Base-by-base conservation (phyloP, 2,329 filamentous ascomycete genomes). In the Rhynchosporium agropyri region DNA sequence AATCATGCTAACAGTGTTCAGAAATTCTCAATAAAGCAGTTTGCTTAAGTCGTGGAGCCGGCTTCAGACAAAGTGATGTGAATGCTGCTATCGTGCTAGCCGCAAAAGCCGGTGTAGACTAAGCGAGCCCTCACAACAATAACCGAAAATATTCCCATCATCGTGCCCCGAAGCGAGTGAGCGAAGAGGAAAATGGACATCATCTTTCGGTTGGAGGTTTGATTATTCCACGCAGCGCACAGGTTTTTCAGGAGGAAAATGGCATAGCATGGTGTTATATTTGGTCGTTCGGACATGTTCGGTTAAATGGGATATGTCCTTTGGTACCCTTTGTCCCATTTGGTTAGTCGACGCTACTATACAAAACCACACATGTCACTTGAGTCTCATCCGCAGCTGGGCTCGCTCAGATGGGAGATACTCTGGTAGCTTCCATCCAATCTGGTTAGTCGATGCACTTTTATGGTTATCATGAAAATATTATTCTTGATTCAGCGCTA, bases 1-100 rank as follows among this genome's bases (percentile, higher is more conserved):
- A 20, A 20, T 20, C 20, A 1, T 20, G 36, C 50, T 58, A 61
- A 64, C 4, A 51, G 43, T 43, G 7, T 38, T 31, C 28, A 75
- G 73, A 73, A 69, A 62, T 76, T 12, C 56, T 69, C 15, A 56
- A 15, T n/a, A 65, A 65, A 36, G 69, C 61, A 31, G 67, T 72
- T 20, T 75, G 74, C 62, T 55, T 76, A 13, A 73, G 74, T 20
- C 63, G 73, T 28, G 56, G 68, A 9, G 71, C 74, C 31, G 74
- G 74, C 15, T 75, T 70, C 40, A 68, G 72, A 46, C 70, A 66
- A 4, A 43, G 62, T 15, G 74, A 76, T 65, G 70, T 76, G 4
- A 74, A 75, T 63, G 63, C 68, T 29, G 73, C 74, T 49, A 70
- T 75, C 20, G 51, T 72, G 36, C 67, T 69, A 1, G 68, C 71